Conservation (phyloP, 352 stramenopile genomes). For the Pythium plurisporium region DNA sequence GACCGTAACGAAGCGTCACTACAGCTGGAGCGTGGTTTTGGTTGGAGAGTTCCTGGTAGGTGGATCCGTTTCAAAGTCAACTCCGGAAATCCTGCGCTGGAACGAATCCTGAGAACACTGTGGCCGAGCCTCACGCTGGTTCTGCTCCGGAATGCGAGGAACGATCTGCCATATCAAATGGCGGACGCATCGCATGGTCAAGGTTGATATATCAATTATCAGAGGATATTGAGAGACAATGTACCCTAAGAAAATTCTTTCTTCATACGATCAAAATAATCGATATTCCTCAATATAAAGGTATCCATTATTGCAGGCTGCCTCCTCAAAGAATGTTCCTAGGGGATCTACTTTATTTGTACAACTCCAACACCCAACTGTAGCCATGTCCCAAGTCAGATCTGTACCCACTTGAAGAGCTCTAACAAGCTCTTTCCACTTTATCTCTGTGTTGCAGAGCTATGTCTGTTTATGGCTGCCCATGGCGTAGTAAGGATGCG, state of each 20-base stretch:
- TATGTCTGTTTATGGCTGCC: no score
- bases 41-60: background rate
- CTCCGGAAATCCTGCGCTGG: background rate
- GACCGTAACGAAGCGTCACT: no score
- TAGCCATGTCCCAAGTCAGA: constrained; percentile 5
- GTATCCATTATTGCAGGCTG: background rate
- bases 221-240: no score
- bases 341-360: background rate
- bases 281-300: no score
- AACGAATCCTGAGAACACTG: background rate
- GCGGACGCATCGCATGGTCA: background rate
- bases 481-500: background rate
- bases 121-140: no score
- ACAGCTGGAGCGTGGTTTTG: background rate
- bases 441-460: no score
- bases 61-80: background rate
- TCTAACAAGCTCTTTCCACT: no score
- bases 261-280: no score
- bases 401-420: background rate
- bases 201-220: no score
- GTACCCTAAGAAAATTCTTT: no score
- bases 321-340: background rate
- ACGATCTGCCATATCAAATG: constrained; percentile 4
- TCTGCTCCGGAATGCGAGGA: background rate
- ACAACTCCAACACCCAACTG: constrained; percentile 13